Percentiles rank a stretch among this genome's conserved stretches.
Conservation (phyloP, 2,329 filamentous ascomycete genomes). For the Taxawa tesnikishii region DNA sequence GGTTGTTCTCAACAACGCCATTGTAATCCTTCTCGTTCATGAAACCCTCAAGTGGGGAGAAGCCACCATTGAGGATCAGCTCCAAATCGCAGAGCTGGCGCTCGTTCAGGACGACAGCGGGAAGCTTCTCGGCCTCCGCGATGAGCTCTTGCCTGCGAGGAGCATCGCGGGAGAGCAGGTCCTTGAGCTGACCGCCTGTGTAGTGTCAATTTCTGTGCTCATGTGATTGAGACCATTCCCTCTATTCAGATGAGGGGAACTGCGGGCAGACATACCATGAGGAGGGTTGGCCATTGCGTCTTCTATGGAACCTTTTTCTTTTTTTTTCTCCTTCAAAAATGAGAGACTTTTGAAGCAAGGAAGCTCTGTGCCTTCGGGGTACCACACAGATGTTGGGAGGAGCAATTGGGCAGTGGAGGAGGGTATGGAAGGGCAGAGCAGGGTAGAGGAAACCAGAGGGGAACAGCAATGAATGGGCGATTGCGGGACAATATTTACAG, state of each 20-base stretch:
- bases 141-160: conserved; percentile 68
- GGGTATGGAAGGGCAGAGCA: background rate
- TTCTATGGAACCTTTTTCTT: too few species aligned
- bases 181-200: conserved; percentile 84
- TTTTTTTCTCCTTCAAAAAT: background rate
- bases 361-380: too few species aligned
- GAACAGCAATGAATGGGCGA: too few species aligned
- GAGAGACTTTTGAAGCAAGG: conserved; percentile 1
- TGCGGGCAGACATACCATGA: conserved; percentile 33
- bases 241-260: too few species aligned
- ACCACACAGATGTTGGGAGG: too few species aligned
- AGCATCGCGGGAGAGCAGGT: conserved; percentile 86
- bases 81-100: conserved; percentile 96
- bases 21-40: conserved; percentile 97
- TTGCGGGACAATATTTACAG: too few species aligned
- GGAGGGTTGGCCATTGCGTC: conserved; percentile 37
- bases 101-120: conserved; percentile 75
- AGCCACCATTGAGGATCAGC: conserved; percentile 92
- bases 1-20: conserved; percentile 78
- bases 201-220: conserved; percentile 11
- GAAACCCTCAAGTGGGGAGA: conserved; percentile 96
- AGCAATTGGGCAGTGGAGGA: too few species aligned
- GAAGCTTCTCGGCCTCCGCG: conserved; percentile 74
- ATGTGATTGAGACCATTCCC: too few species aligned
- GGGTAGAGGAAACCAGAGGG: background rate